A percentile compares a stretch with the other conserved stretches of the same genome.
Conservation (phyloP, 2,329 filamentous ascomycete genomes). For the Pseudogymnoascus sp. region DNA sequence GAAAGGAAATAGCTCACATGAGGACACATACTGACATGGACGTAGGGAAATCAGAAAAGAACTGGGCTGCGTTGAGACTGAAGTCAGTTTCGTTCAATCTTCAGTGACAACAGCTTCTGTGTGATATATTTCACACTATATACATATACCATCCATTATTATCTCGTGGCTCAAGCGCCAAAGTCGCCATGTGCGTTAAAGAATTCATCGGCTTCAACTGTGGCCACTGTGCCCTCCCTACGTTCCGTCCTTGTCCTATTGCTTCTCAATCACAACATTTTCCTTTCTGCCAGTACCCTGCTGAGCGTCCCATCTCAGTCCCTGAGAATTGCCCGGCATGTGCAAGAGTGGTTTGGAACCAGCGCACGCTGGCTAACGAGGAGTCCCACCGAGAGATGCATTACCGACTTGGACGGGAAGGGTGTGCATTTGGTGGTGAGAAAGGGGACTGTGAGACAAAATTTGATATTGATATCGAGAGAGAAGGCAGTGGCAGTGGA, state of each 20-base stretch:
- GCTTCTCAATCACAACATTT: slow-evolving; percentile 19
- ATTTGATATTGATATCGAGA: slow-evolving; percentile 2
- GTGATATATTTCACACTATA: neutral
- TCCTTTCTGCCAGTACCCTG: slow-evolving; percentile 23
- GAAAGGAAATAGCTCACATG: neutral
- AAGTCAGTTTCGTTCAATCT: neutral
- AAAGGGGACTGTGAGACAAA: neutral
- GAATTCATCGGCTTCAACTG: slow-evolving; percentile 40
- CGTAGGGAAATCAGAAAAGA: neutral
- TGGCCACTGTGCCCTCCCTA: slow-evolving; percentile 36
- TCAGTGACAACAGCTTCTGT: neutral
- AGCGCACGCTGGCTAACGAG: slow-evolving; percentile 10
- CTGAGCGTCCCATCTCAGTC: slow-evolving; percentile 19
- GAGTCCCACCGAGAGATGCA: neutral
- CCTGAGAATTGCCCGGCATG: slow-evolving; percentile 25
- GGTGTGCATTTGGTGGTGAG: neutral
- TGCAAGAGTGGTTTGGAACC: slow-evolving; percentile 25
- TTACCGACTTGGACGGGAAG: neutral
- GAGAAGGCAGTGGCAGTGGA: neutral
- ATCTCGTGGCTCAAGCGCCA: neutral
- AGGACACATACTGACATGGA: neutral
- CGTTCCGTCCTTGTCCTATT: slow-evolving; percentile 35
- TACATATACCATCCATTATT: neutral
- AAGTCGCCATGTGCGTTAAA: slow-evolving; percentile 37
- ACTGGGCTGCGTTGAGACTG: neutral